Evolutionary conservation across 257 asterid genomes (phyloP), one percentile per base, ranked within the genome.

Genomic region (Plantago ovata): DNA sequence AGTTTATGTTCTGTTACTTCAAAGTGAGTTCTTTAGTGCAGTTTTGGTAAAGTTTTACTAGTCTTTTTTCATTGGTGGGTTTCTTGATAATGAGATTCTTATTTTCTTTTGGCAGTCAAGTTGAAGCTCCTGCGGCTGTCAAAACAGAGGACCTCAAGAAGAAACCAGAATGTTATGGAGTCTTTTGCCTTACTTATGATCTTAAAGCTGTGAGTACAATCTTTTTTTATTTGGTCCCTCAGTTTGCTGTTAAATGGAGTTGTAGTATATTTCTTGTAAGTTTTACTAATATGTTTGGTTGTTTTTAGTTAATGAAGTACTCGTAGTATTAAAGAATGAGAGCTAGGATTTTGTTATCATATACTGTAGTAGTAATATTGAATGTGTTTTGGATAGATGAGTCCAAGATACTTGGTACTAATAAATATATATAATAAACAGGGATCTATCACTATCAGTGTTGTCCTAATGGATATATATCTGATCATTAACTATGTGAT

Each of bases 181-280:
- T 93, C 57, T 89, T 93, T 60, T 93, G 99, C 59, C 96, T 93
- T 68, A 93, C 99, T 72, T 89, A 93, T 84, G 97, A 93, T 74
- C 99, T 93, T 72, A 78, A 66, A 67, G 92, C 97, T 77, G 99
- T 93, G 62, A 82, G 94, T 67, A 15, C 22, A 72, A 7, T 67
- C 7, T 28, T 28, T 28, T 22, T 15, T 2, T 46, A 1, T 18
- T 46, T 46, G 10, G 9, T 15, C 3, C 10, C 22, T 45, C 1
- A 45, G 22, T n/a, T 50, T 36, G 39, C 18, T 24, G 18, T 24
- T 49, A 62, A 38, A 24, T 18, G 33, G n/a, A n/a, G n/a, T n/a
- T n/a, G n/a, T n/a, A n/a, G n/a, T n/a, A n/a, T n/a, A n/a, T n/a
- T n/a, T n/a, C n/a, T n/a, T n/a, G n/a, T n/a, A n/a, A n/a, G n/a